Base-by-base conservation (phyloP, 2,329 filamentous ascomycete species). In the Calonectria montana region DNA sequence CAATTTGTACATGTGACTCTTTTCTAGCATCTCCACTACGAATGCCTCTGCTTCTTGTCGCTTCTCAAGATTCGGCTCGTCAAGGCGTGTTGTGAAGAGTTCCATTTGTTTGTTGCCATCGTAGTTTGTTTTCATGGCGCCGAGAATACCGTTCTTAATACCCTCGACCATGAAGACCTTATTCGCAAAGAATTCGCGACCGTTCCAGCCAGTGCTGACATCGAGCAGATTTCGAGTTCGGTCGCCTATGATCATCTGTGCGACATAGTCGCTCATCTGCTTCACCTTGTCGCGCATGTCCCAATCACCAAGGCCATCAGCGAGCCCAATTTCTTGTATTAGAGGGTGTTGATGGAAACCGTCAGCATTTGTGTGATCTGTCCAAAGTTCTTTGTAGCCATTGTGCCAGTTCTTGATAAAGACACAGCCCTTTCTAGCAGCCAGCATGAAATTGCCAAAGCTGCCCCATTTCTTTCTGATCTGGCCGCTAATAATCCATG, bases 341-440 rank as follows among this genome's bases (percentile, higher is more conserved):
- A 84, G 41, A 5, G 82, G 78, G 15, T 75, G 75, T 2, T 75
- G 69, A 29, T 82, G 79, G 62, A 84, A 82, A 2, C 80, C 83
- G 5, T 78, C 75, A 2, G 75, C 77, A n/a, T 80, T 83, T 2
- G 82, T 82, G 4, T 72, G 76, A 0, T 74, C 80, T 3, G 72
- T 77, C 84, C 84, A 86, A 0, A 85, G 74, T 48, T 81, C 78
- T 13, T 78, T 80, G 73, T 82, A 86, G 0, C 81, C 74, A 2
- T 81, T 55, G 69, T 86, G 83, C 86, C 86, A 87, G 76, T 80
- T 81, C 64, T 81, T 82, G 72, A 88, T 84, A 48, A 87, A 87
- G 2, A 77, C 57, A 68, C 84, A 85, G 1, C 82, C 81, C 37
- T 84, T 85, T 4, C 85, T 81, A 0, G 83, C 81, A 0, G 84